Base-by-base conservation (phyloP, 2,329 filamentous ascomycete species). In the Capronia coronata region DNA sequence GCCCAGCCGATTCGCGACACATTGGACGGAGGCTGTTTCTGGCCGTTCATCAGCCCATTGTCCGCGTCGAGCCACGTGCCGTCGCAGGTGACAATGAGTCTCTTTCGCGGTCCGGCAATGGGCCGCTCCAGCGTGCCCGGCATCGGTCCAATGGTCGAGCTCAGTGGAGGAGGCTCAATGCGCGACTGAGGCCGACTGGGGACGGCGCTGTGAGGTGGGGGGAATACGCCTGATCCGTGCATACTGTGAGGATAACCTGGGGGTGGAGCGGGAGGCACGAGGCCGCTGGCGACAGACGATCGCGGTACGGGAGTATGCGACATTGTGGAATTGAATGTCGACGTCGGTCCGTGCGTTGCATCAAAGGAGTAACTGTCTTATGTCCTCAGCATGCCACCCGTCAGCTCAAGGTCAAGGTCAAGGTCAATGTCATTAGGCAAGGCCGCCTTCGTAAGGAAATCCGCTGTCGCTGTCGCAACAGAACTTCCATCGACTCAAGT, bases 1-100 rank as follows among this genome's bases (percentile, higher is more conserved):
- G 65, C 66, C 43, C 67, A 64, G 1, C 61, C 59, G 22, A 71
- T 62, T 1, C 67, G 63, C 1, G 66, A 68, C 16, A 71, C 67
- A 48, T 71, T 71, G 6, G 67, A 67, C 2, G 68, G 66, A 2
- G 61, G 60, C 44, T 63, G 57, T 23, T 58, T 58, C 34, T 59
- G 50, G 11, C 58, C 59, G 18, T 61, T 61, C 14, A 58, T 58
- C 2, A 61, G 40, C 16, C 59, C 59, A 40, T 59, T 61, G 48
- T 62, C 59, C 11, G 64, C 59, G 44, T 66, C 61, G 30, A 66
- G 60, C 64, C 64, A 67, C 6, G 64, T 67, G 10, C 65, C 65
- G 54, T 67, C 65, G 45, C 65, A 67, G 18, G 64, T 65, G 16
- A 66, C 60, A 43, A 67, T 66, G 19, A 67, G 62, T 11, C 64